Percentiles rank a stretch among this genome's conserved stretches.
Evolutionary conservation across 2,329 filamentous ascomycete genomes (phyloP).

Genomic region (Apiospora hydei): DNA sequence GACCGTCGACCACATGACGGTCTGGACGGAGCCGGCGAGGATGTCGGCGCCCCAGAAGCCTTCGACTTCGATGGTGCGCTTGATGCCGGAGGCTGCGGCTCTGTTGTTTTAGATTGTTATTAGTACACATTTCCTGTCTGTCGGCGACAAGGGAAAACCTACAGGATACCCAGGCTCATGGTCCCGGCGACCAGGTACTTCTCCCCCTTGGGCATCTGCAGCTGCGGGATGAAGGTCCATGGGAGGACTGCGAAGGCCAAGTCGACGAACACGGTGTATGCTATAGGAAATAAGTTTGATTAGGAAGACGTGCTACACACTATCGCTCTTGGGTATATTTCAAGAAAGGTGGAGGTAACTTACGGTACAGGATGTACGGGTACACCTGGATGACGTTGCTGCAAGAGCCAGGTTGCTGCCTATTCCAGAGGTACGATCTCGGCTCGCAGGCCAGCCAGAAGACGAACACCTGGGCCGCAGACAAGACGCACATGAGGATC

Average conservation of each 20-base stretch:
- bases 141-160: neutral
- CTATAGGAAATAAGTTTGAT: neutral
- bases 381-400: neutral
- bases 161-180: slow-evolving; percentile 3
- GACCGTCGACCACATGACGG: neutral
- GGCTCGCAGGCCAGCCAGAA: neutral
- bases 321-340: neutral
- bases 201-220: neutral
- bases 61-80: neutral
- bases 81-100: neutral
- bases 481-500: neutral
- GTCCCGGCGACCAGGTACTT: neutral
- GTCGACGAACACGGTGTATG: neutral
- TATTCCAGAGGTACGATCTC: neutral
- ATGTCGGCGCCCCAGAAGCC: slow-evolving; percentile 9
- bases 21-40: neutral
- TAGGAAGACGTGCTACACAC: neutral
- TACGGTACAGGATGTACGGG: neutral
- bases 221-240: slow-evolving; percentile 1
- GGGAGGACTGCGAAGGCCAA: neutral
- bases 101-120: no score
- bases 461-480: neutral
- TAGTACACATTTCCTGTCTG: no score
- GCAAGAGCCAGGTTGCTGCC: neutral
- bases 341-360: neutral